These are phyloP conservation scores for Sporothrix phasma DNA, from an alignment of 2,329 filamentous ascomycete species.

Conservation along the genomic window DNA sequence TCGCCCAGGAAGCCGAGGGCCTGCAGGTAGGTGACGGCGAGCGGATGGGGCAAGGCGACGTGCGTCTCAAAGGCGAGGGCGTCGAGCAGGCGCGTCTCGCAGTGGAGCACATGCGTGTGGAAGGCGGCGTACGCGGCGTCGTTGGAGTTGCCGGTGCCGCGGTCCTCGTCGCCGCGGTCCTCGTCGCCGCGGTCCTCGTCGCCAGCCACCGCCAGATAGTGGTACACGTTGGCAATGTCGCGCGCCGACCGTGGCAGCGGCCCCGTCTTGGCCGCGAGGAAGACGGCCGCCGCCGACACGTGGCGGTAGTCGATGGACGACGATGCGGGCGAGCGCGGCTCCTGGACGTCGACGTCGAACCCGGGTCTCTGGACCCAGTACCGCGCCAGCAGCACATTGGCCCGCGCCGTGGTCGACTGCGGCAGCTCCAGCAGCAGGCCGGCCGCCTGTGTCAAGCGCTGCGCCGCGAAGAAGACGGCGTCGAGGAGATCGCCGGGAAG, in stretches of 20 bases:
- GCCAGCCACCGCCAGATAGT: slow-evolving; percentile 58
- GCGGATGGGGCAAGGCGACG: slow-evolving; percentile 72
- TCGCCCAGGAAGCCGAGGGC: slow-evolving; percentile 58
- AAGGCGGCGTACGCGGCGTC: slow-evolving; percentile 54
- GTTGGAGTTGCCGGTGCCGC: too few relatives aligned
- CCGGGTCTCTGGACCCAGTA: slow-evolving; percentile 58
- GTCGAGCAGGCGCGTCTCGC: slow-evolving; percentile 68
- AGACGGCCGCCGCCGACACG: slow-evolving; percentile 70
- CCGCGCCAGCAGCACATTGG: slow-evolving; percentile 70
- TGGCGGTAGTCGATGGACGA: slow-evolving; percentile 30
- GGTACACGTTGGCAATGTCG: slow-evolving; percentile 75
- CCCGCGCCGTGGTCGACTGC: slow-evolving; percentile 76
- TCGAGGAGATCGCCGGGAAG: slow-evolving; percentile 62
- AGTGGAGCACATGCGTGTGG: slow-evolving; percentile 54
- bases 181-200: slow-evolving; percentile 34
- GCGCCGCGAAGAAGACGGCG: slow-evolving; percentile 59
- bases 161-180: slow-evolving; percentile 46
- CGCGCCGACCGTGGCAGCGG: slow-evolving; percentile 65
- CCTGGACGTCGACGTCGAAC: background rate
- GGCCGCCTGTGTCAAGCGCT: slow-evolving; percentile 65
- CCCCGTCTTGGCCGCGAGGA: slow-evolving; percentile 74
- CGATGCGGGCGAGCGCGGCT: too few relatives aligned
- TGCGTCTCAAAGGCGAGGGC: slow-evolving; percentile 73
- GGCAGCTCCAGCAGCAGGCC: slow-evolving; percentile 74
- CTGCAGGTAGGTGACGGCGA: slow-evolving; percentile 88